Evolutionary conservation across 2,329 filamentous ascomycete species (phyloP).

Genomic region (Arthrocladium fulminans): DNA sequence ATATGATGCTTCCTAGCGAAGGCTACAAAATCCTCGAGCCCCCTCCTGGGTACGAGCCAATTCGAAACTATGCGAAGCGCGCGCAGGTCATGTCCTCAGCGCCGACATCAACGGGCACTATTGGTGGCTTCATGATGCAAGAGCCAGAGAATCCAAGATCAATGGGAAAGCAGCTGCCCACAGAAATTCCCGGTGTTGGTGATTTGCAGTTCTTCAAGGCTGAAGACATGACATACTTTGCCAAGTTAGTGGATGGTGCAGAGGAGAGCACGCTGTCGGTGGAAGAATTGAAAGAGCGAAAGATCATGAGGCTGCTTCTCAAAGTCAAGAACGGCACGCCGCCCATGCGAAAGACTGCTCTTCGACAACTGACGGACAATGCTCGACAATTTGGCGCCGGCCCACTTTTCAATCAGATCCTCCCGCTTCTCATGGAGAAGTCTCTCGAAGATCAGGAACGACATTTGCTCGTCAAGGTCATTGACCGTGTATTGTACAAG

Average conservation of each 20-base stretch:
- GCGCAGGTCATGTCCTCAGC: conserved; percentile 61
- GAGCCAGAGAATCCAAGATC: conserved; percentile 76
- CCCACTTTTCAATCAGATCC: conserved; percentile 91
- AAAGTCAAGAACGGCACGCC: conserved; percentile 99
- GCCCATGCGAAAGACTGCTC: conserved; percentile 94
- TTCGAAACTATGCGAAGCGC: conserved; percentile 67
- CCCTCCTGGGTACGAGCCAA: conserved; percentile 82
- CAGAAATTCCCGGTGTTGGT: conserved; percentile 90
- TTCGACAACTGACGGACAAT: conserved; percentile 95
- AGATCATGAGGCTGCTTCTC: conserved; percentile 92
- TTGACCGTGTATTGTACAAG: conserved; percentile 97
- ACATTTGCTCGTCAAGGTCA: conserved; percentile 96
- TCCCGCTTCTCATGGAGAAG: conserved; percentile 96
- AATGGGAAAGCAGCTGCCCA: conserved; percentile 82
- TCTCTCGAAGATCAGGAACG: conserved; percentile 95
- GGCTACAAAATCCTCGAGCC: conserved; percentile 89
- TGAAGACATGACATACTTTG: conserved; percentile 98
- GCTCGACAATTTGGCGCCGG: conserved; percentile 91
- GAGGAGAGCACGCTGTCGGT: conserved; percentile 88
- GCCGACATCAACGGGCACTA: conserved; percentile 43
- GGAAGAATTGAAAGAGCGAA: conserved; percentile 92
- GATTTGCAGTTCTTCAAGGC: conserved; percentile 97
- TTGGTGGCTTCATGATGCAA: conserved; percentile 91
- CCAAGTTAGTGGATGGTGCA: conserved; percentile 87
- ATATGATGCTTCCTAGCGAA: conserved; percentile 79